phyloP scores from a whole-genome alignment of 306 rosid genomes.

The Senna siamea region DNA sequence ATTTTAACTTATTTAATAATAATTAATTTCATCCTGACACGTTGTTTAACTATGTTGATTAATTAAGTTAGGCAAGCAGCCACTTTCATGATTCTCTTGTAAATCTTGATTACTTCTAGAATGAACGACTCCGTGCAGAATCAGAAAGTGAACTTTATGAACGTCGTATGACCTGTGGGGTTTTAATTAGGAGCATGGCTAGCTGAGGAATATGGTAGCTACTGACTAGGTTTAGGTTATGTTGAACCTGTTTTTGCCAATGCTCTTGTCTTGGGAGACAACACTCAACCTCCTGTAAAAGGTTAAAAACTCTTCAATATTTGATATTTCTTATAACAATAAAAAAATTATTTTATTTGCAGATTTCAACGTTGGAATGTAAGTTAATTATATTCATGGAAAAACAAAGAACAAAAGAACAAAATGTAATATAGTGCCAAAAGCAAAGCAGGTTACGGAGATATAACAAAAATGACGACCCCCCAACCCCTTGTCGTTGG shows the following conservation, averaged over 20 bases:
- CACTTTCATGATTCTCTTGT: background rate
- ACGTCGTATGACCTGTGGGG: background rate
- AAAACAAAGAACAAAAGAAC: too few relatives aligned
- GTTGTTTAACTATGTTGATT: background rate
- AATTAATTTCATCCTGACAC: background rate
- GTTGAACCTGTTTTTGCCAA: conserved; percentile 24
- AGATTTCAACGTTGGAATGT: too few relatives aligned
- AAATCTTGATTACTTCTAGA: conserved; percentile 22
- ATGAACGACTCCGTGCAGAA: conserved; percentile 34
- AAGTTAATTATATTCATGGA: too few relatives aligned
- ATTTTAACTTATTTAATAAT: conserved; percentile 11
- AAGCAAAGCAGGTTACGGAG: too few relatives aligned
- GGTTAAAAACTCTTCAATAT: too few relatives aligned
- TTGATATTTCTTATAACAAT: too few relatives aligned
- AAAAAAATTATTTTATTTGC: too few relatives aligned
- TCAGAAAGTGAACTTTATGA: background rate
- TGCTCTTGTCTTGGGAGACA: conserved; percentile 40
- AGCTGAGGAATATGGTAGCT: background rate
- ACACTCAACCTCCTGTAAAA: conserved; percentile 47
- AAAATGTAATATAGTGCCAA: too few relatives aligned
- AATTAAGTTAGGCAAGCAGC: conserved; percentile 37
- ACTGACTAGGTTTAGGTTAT: conserved; percentile 21
- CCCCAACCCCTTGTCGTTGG: too few relatives aligned
- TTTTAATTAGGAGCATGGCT: conserved; percentile 1
- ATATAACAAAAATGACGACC: too few relatives aligned